Base-by-base conservation (phyloP, 805 yeast species). In the Wickerhamomyces rabaulensis region DNA sequence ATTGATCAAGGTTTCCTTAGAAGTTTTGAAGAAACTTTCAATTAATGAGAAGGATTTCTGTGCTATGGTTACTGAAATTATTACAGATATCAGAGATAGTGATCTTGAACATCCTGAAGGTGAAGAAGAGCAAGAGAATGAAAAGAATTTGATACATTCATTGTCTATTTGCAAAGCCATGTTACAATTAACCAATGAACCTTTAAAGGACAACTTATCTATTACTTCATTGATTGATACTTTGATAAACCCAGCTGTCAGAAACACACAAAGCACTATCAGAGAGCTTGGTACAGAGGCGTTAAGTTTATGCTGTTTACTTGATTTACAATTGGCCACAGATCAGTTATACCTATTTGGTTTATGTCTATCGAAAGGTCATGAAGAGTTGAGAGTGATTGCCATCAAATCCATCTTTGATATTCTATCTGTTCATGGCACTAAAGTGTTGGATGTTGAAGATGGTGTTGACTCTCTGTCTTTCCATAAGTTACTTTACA, bases 1-100 rank as follows among this genome's bases (percentile, higher is more conserved):
- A 7, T 67, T 82, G 26, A 73, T 80, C 22, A 74, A 75, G 35
- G 70, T 77, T 12, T 74, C 87, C 3, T 73, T 87, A 51, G 72
- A 77, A 43, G 87, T 90, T 2, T 73, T 91, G 52, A 74, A 80
- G 35, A 83, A 79, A 52, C 66, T 87, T 10, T 84, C 96, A 1
- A 79, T 84, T 19, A 86, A 77, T 61, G 96, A 89, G 57, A 77
- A 82, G 46, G 96, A 92, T 68, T 91, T 91, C 61, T 78, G 87
- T 22, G 80, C 87, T 33, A 84, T 89, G 80, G 75, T 86, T 17
- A 78, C 85, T n/a, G 97, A 92, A 70, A 79, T 89, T 16, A 81
- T 90, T 35, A 81, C 88, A 38, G 97, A 91, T 69, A 73, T 91
- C 42, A 78, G 88, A 61, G 97, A 90, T 62, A 74, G 81, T 9